Evolutionary conservation across 176 grass and related monocot species (phyloP).

Genomic region (Thinopyrum elongatum): DNA sequence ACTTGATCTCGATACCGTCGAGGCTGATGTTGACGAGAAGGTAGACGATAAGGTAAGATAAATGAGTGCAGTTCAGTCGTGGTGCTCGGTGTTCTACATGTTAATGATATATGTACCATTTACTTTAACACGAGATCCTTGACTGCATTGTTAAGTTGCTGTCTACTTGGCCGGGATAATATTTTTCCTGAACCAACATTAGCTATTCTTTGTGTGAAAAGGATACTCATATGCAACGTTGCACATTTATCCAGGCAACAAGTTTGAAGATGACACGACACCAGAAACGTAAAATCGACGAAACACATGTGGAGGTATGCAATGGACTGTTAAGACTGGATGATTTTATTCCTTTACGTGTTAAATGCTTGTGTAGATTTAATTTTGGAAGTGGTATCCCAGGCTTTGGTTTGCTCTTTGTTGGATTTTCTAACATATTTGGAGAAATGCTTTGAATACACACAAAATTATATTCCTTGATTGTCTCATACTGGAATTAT

Average conservation of each 20-base stretch:
- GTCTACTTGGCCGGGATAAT: neutral
- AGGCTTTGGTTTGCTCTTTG: neutral
- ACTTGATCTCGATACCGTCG: slow-evolving; percentile 88
- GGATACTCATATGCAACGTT: slow-evolving; percentile 5
- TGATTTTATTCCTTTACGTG: slow-evolving; percentile 9
- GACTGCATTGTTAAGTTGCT: neutral
- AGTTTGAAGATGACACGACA: slow-evolving; percentile 99
- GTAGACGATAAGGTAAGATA: slow-evolving; percentile 87
- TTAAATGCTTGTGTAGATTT: slow-evolving; percentile 1
- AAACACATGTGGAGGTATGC: slow-evolving; percentile 98
- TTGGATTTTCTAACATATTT: slow-evolving; percentile 1
- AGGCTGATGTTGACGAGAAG: slow-evolving; percentile 95
- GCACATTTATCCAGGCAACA: slow-evolving; percentile 66
- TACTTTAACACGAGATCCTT: neutral
- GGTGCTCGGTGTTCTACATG: neutral
- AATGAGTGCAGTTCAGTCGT: slow-evolving; percentile 1
- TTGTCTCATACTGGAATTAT: neutral
- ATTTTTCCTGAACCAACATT: neutral
- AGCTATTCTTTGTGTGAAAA: neutral
- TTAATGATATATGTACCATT: neutral
- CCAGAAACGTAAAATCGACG: slow-evolving; percentile 97
- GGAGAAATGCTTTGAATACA: neutral
- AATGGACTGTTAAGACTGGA: slow-evolving; percentile 4
- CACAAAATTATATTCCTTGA: neutral
- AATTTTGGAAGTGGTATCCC: neutral